Conservation (phyloP, 805 yeast species). For the Kazachstania africana region DNA sequence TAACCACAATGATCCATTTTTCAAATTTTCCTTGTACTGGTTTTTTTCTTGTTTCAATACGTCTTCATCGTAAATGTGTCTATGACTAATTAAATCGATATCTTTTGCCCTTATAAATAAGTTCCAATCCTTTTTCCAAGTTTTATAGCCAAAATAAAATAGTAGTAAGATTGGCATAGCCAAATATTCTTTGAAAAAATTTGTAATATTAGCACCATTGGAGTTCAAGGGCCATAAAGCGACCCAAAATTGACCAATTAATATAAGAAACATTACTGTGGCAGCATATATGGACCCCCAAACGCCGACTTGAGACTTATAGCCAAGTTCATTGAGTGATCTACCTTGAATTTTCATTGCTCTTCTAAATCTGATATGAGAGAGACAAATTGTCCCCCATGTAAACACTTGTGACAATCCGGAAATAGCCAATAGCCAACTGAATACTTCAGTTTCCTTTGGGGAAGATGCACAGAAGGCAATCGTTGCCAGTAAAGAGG, state of each 20-base stretch:
- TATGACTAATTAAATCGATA: slow-evolving; percentile 34
- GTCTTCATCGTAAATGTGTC: slow-evolving; percentile 31
- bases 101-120: slow-evolving; percentile 27
- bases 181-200: slow-evolving; percentile 43
- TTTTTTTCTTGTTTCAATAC: slow-evolving; percentile 31
- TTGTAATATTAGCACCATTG: slow-evolving; percentile 15
- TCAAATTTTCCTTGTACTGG: slow-evolving; percentile 23
- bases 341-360: slow-evolving; percentile 49
- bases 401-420: slow-evolving; percentile 62
- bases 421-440: slow-evolving; percentile 58
- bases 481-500: slow-evolving; percentile 41
- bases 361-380: slow-evolving; percentile 56
- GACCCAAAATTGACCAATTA: slow-evolving; percentile 62
- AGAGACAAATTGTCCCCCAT: slow-evolving; percentile 50
- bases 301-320: slow-evolving; percentile 56
- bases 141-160: slow-evolving; percentile 41
- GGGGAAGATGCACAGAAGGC: slow-evolving; percentile 48
- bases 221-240: slow-evolving; percentile 45
- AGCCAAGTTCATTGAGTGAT: slow-evolving; percentile 53
- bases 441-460: slow-evolving; percentile 47
- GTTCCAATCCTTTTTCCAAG: slow-evolving; percentile 29
- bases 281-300: slow-evolving; percentile 50
- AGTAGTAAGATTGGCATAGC: slow-evolving; percentile 35
- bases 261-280: slow-evolving; percentile 38
- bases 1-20: slow-evolving; percentile 18